Evolutionary conservation across 805 yeast species (phyloP), one percentile per base, ranked within the genome.

Genomic region (Candida succiphila): DNA sequence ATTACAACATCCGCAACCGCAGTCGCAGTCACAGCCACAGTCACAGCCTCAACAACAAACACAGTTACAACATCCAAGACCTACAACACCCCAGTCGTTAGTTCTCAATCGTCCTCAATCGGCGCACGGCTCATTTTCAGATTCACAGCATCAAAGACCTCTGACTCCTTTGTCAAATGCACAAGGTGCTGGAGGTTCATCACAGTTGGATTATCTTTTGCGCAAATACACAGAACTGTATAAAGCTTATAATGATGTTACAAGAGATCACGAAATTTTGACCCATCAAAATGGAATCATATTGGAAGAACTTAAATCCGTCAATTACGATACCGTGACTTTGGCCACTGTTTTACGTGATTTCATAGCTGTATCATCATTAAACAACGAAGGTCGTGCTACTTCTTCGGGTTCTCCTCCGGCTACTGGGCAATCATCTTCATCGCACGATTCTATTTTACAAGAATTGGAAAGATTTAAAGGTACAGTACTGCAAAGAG

Each of bases 261-360:
- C 59, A 40, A 60, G 58, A 36, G 72, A 67, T 29, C 61, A 68
- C 44, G 57, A 60, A 10, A 51, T 56, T 25, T 46, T 74, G 29
- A 64, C 61, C 29, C 44, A 62, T 13, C 59, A 66, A 33, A 68
- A 69, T 44, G 80, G 74, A 20, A 43, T 60, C 9, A 60, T 75
- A 6, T 49, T 56, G 22, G 70, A 66, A 5, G 75, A 72, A 31
- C 45, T 72, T 37, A 63, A 66, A 25, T 60, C 61, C 34, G 61
- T 69, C 14, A 74, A 72, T 43, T 45, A 62, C 34, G 85, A 77
- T 42, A 58, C 72, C 53, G n/a, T n/a, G n/a, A n/a, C n/a, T n/a
- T n/a, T n/a, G n/a, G n/a, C n/a, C n/a, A n/a, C n/a, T n/a, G n/a
- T n/a, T n/a, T n/a, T n/a, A n/a, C n/a, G n/a, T n/a, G n/a, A n/a